Percentiles rank a stretch among this genome's conserved stretches.
These are phyloP conservation scores for Phylloporus rhodoxanthus DNA, from an alignment of 768 basidiomycete genomes.

Conservation along the genomic window DNA sequence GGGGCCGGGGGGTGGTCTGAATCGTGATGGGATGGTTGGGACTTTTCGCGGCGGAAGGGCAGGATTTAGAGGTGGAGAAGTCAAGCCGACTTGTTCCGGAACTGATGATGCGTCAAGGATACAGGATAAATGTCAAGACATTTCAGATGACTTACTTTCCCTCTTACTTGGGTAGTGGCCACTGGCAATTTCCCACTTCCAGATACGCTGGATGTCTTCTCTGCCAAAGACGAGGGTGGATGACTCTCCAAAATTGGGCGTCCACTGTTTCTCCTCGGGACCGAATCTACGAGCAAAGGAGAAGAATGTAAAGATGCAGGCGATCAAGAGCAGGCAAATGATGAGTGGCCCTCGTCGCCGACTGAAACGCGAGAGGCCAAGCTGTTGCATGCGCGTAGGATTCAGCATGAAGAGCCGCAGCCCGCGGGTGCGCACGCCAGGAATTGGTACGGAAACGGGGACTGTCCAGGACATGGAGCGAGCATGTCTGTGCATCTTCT, in stretches of 20 bases:
- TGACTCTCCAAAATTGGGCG: slow-evolving; percentile 51
- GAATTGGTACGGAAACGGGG: slow-evolving; percentile 53
- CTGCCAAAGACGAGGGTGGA: slow-evolving; percentile 70
- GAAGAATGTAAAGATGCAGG: slow-evolving; percentile 49
- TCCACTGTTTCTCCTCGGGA: slow-evolving; percentile 58
- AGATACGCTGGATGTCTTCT: slow-evolving; percentile 83
- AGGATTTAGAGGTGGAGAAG: slow-evolving; percentile 58
- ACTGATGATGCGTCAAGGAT: slow-evolving; percentile 38
- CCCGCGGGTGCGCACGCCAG: slow-evolving; percentile 50
- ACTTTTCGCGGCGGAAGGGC: slow-evolving; percentile 57
- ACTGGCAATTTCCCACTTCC: slow-evolving; percentile 91
- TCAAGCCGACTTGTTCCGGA: slow-evolving; percentile 62
- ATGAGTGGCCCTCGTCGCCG: slow-evolving; percentile 51
- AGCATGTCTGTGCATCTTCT: slow-evolving; percentile 53
- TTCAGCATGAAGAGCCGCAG: slow-evolving; percentile 58
- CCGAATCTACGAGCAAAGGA: slow-evolving; percentile 58
- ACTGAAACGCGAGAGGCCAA: slow-evolving; percentile 51
- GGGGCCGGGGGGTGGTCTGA: slow-evolving; percentile 41
- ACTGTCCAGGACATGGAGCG: slow-evolving; percentile 51
- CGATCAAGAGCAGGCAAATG: slow-evolving; percentile 42
- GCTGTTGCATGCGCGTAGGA: slow-evolving; percentile 52
- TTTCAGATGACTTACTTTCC: slow-evolving; percentile 49
- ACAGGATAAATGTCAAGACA: not conserved
- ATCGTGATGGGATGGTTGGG: slow-evolving; percentile 42
- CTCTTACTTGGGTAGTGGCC: slow-evolving; percentile 90